Percentiles rank a stretch among this genome's conserved stretches.
phyloP scores from a whole-genome alignment of 2,329 filamentous ascomycete species.

The Cladophialophora chaetospira region DNA sequence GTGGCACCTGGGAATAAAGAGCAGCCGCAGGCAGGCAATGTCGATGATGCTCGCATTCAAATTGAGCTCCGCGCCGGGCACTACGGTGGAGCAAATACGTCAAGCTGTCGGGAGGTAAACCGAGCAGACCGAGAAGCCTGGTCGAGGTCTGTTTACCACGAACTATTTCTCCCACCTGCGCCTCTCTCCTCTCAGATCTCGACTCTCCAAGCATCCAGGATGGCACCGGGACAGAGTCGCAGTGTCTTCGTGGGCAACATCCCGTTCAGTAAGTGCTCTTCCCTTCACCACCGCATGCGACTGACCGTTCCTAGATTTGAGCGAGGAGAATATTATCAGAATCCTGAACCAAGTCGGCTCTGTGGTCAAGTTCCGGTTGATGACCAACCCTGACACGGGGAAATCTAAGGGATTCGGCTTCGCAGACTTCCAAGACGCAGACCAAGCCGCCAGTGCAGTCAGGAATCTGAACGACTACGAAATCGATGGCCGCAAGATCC shows the following conservation, averaged over 20 bases:
- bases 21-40: conserved; percentile 7
- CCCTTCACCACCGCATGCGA: background rate
- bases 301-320: conserved; percentile 66
- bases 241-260: conserved; percentile 56
- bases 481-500: conserved; percentile 89
- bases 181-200: background rate
- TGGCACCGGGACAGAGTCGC: conserved; percentile 49
- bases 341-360: conserved; percentile 89
- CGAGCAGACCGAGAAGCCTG: no score
- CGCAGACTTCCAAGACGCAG: conserved; percentile 89
- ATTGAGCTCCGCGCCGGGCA: background rate
- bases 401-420: conserved; percentile 96
- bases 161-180: no score
- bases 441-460: conserved; percentile 89
- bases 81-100: conserved; percentile 1
- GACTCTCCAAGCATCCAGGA: conserved; percentile 23
- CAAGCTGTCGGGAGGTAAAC: background rate
- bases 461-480: conserved; percentile 95
- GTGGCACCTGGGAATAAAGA: background rate
- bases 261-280: conserved; percentile 71
- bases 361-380: conserved; percentile 86
- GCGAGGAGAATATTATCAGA: conserved; percentile 92
- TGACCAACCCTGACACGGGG: conserved; percentile 93
- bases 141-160: no score
- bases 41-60: conserved; percentile 14